Percentiles rank a stretch among this genome's conserved stretches.
Conservation (phyloP, 352 stramenopile genomes). For the Phytophthora pluvialis region DNA sequence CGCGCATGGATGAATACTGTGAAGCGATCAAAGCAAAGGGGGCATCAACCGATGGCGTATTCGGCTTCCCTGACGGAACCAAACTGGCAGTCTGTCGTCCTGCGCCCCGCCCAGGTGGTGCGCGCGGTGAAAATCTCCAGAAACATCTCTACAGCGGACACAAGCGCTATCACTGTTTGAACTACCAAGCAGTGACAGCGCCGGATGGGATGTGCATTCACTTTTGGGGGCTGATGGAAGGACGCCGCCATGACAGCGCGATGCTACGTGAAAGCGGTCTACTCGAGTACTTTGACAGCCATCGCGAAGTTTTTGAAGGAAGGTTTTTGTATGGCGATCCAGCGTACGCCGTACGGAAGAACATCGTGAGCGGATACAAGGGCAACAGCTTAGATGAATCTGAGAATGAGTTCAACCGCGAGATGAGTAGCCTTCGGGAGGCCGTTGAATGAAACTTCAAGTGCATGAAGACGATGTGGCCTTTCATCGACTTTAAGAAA, state of each 20-base stretch:
- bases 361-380: slow-evolving; percentile 10
- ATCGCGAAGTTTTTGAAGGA: background rate
- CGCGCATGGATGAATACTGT: slow-evolving; percentile 6
- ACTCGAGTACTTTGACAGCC: slow-evolving; percentile 4
- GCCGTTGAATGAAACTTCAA: slow-evolving; percentile 16
- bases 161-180: slow-evolving; percentile 8
- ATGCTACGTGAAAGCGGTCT: no score
- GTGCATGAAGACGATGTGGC: no score
- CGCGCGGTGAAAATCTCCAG: slow-evolving; percentile 4
- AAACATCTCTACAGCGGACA: slow-evolving; percentile 11
- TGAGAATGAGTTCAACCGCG: slow-evolving; percentile 1
- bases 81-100: slow-evolving; percentile 1
- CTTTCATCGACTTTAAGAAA: slow-evolving; percentile 12
- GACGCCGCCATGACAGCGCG: no score
- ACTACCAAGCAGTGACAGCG: slow-evolving; percentile 11
- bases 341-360: slow-evolving; percentile 1
- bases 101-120: background rate
- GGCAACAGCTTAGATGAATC: background rate
- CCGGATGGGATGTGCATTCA: no score
- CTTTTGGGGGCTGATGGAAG: no score
- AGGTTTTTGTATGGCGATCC: slow-evolving; percentile 2
- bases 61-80: slow-evolving; percentile 8
- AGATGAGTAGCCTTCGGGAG: slow-evolving; percentile 4
- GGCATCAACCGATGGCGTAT: background rate
- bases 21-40: slow-evolving; percentile 3